phyloP scores from a whole-genome alignment of 2,329 filamentous ascomycete genomes.

The Beauveria sp. region DNA sequence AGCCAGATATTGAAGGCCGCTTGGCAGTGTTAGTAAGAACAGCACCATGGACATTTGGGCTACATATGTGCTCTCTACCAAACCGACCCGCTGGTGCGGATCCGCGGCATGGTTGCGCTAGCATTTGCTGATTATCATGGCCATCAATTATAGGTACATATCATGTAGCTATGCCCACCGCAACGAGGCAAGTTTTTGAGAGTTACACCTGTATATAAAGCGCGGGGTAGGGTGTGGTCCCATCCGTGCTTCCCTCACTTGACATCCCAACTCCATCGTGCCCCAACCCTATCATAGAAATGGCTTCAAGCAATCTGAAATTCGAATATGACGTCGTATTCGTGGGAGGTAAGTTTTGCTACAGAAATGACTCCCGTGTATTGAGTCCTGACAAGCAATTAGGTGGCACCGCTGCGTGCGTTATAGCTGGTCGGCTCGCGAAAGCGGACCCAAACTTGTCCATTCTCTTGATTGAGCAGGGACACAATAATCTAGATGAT shows the following conservation, averaged over 20 bases:
- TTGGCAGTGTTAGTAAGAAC: neutral
- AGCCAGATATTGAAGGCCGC: slow-evolving; percentile 4
- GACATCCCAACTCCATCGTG: neutral
- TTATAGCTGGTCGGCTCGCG: slow-evolving; percentile 20
- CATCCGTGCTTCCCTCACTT: neutral
- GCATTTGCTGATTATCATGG: neutral
- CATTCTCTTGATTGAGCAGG: slow-evolving; percentile 22
- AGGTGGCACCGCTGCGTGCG: slow-evolving; percentile 21
- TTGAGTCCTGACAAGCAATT: neutral
- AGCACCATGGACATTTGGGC: neutral
- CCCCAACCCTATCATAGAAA: neutral
- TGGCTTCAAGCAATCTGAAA: neutral
- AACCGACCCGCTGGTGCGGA: neutral
- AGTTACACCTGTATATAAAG: neutral
- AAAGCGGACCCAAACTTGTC: slow-evolving; percentile 19
- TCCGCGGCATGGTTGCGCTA: neutral
- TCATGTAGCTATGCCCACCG: neutral
- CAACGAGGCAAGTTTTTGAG: neutral
- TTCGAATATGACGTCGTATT: slow-evolving; percentile 19
- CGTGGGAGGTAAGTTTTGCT: slow-evolving; percentile 14
- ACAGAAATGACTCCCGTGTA: too few relatives aligned
- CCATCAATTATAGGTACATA: neutral
- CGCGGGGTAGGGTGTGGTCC: neutral
- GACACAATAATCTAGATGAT: slow-evolving; percentile 20
- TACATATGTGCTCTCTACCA: neutral